Evolutionary conservation across 768 basidiomycete genomes (phyloP).

Genomic region (Coprinopsis cinerea): DNA sequence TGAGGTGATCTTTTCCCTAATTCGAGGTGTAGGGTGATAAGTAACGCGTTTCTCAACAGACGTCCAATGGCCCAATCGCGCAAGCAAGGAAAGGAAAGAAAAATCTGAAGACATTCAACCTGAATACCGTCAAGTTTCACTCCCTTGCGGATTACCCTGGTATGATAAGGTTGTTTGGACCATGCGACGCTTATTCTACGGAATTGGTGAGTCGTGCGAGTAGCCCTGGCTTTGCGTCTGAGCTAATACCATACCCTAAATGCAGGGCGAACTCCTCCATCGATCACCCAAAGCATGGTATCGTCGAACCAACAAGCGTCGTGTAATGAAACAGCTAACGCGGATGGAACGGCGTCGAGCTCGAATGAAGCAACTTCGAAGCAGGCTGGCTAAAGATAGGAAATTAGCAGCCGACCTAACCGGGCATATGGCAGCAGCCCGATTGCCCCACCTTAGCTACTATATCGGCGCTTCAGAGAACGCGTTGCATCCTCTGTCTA

Average conservation of each 20-base stretch:
- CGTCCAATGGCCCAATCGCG: not conserved
- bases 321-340: slow-evolving; percentile 23
- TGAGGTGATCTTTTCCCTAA: no score
- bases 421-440: not conserved
- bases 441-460: not conserved
- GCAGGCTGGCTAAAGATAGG: not conserved
- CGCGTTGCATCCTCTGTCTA: not conserved
- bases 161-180: slow-evolving; percentile 25
- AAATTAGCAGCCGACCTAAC: not conserved
- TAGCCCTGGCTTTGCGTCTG: not conserved
- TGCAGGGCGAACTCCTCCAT: slow-evolving; percentile 39
- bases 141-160: slow-evolving; percentile 29
- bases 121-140: slow-evolving; percentile 32
- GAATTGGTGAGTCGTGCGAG: slow-evolving; percentile 34
- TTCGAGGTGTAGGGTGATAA: not conserved
- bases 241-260: not conserved
- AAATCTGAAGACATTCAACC: slow-evolving; percentile 20
- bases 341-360: slow-evolving; percentile 9
- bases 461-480: not conserved
- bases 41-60: not conserved
- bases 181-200: slow-evolving; percentile 34
- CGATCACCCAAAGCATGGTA: slow-evolving; percentile 31
- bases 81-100: not conserved
- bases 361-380: not conserved
- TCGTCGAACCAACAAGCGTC: slow-evolving; percentile 26